phyloP scores from a whole-genome alignment of 768 basidiomycete species.

The Candolleomyces eurysporus region DNA sequence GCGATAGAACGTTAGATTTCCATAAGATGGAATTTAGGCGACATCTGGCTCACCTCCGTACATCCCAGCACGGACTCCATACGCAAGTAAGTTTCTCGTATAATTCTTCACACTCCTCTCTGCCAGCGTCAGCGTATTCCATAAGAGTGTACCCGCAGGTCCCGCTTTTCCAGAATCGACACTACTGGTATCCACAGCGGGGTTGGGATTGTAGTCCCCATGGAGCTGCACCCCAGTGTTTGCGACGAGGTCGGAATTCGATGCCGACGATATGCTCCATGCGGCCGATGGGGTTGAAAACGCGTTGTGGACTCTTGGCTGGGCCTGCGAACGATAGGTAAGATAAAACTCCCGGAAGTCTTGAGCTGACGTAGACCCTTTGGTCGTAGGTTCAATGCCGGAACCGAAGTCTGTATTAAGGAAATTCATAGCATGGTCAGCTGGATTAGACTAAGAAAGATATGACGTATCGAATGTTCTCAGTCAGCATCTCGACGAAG shows the following conservation, averaged over 20 bases:
- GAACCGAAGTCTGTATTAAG: constrained; percentile 45
- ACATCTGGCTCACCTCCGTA: constrained; percentile 36
- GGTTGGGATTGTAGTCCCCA: background rate
- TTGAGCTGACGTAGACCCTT: constrained; percentile 15
- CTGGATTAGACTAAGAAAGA: constrained; percentile 42
- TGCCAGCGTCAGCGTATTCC: constrained; percentile 45
- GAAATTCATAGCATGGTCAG: constrained; percentile 60
- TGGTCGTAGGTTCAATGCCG: constrained; percentile 5
- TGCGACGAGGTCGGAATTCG: too few relatives aligned
- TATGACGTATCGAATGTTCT: constrained; percentile 12
- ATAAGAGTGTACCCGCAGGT: constrained; percentile 27
- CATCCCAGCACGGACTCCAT: constrained; percentile 56
- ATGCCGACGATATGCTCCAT: background rate
- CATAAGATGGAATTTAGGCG: background rate
- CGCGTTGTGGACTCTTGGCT: background rate
- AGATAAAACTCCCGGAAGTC: constrained; percentile 37
- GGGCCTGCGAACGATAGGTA: constrained; percentile 9
- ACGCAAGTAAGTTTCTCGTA: constrained; percentile 52
- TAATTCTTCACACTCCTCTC: constrained; percentile 51
- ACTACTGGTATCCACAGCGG: background rate
- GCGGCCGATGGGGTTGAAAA: background rate
- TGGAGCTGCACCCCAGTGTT: too few relatives aligned
- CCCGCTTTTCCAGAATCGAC: constrained; percentile 21
- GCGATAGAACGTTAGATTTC: background rate
- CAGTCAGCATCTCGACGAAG: background rate